Evolutionary conservation across 2,329 filamentous ascomycete species (phyloP), one percentile per base, ranked within the genome.

Genomic region (Colletotrichum zoysiae): DNA sequence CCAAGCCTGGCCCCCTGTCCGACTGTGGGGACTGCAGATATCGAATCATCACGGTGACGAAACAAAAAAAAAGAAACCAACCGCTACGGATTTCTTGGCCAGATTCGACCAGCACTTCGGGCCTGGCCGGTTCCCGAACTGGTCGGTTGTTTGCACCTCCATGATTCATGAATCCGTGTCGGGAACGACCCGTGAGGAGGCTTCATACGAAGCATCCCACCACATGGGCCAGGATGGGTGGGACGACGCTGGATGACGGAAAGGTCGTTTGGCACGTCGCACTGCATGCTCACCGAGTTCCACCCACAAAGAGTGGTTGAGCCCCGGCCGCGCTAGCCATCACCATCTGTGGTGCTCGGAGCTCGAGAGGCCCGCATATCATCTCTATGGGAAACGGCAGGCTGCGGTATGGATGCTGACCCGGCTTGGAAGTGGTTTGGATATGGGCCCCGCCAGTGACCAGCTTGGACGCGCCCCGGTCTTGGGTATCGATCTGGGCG

Each of bases 11-110:
- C 23, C 46, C 60, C 48, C 23, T 63, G 60, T 55, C 35, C 18
- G 18, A 16, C n/a, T 30, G 60, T 30, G 35, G 20, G n/a, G 60
- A 11, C 2, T 26, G 48, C 30, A 7, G 23, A 42, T 2, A n/a
- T 55, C n/a, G 23, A 63, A 55, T 48, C 60, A 63, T 63, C 60
- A 63, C 60, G 23, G 60, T 63, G 60, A 63, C 60, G 60, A 63
- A 51, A 63, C 60, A 63, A 30, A 23, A 63, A 40, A n/a, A 42
- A 40, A 50, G 9, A 38, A 38, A 30, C 8, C 14, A 14, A 11
- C 16, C 23, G 26, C 44, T 26, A 20, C 33, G 33, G 59, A 16
- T 46, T 50, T 2, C 44, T 62, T 40, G 59, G 59, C 20, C 5
- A 20, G 14, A 40, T 12, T 23, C 44, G 35, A 18, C 30, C 20